Evolutionary conservation across 805 yeast species (phyloP), one percentile per base, ranked within the genome.

Genomic region (Suhomyces xylopsoci): DNA sequence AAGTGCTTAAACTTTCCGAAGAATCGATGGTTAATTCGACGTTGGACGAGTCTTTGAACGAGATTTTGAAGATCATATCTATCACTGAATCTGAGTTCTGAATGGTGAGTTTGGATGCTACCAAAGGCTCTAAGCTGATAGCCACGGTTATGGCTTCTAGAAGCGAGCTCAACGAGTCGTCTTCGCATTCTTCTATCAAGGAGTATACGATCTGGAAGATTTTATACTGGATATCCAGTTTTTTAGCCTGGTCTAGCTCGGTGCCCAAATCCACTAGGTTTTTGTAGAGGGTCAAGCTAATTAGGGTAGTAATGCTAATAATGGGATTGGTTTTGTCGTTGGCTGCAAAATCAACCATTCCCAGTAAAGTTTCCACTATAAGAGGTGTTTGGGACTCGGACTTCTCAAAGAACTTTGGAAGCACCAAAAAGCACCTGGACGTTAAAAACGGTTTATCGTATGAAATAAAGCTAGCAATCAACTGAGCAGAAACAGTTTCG

Each of bases 161-260:
- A 42, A 92, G 67, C 46, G 87, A 76, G 1, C 91, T 81, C 34
- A 88, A 83, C 0, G 96, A 81, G 61, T 92, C 98, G 45, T 90
- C 97, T 45, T 84, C 88, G 0, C 94, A 81, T 1, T 82, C 86
- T 1, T 77, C 80, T 3, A 79, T 62, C 8, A 93, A 66, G 2
- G 77, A 65, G 2, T 65, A 61, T 9, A 84, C 76, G 0, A 81
- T 56, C 1, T 61, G 58, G 57, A 76, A 63, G n/a, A 74, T 61
- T 8, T 68, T 65, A 1, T 69, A 59, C 60, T 80, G 79, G 4
- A 62, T 47, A 1, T 58, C 55, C 15, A 55, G 49, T 19, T 55
- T 58, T 3, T 54, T 49, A 3, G 47, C 25, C 2, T 15, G 45
- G 19, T 51, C 56, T 15, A 60, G 51, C 7, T 50, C 20, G 3